Evolutionary conservation across 2,329 filamentous ascomycete genomes (phyloP), one percentile per base, ranked within the genome.

Genomic region (Penicillium concentricum): DNA sequence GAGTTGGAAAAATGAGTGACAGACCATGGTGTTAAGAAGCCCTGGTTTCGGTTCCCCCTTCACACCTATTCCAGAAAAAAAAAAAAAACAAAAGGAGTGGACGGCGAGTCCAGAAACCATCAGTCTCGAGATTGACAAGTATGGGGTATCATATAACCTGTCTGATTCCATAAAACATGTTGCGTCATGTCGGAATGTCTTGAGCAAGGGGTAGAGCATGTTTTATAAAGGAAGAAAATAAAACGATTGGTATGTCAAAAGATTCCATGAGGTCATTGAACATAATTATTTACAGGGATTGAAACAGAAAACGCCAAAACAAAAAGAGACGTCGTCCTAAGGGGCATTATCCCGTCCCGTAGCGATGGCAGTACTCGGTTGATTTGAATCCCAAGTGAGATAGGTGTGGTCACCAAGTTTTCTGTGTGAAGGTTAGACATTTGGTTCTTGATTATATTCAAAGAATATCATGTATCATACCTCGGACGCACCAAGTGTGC

Each of bases 361-460:
- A 24, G 79, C 72, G 18, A 81, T 83, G 57, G 82, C 83, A 44
- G 83, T 81, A 58, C 78, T 81, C 8, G 83, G 80, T 58, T 84
- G 79, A 44, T 89, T 87, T 60, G 86, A 88, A 74, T 97, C 97
- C 94, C 94, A 99, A 24, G 91, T 94, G 47, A 99, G 83, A 74
- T 99, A 97, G 9, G 92, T 97, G 76, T 97, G 94, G 74, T 99
- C 94, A 60, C 94, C 94, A 41, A 99, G 84, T 89, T 97, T 99
- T 70, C 94, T 93, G 64, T n/a, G 10, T 28, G 49, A 62, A 50
- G 26, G 28, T 62, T 50, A 54, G 56, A 12, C 9, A 15, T 22
- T 34, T 12, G 28, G 13, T 13, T 34, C 24, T 15, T 15, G 13
- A 12, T 16, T 35, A 7, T n/a, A 20, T 30, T 22, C n/a, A 45